Evolutionary conservation across 2,329 filamentous ascomycete species (phyloP).

Genomic region (Verticillium isaacii): DNA sequence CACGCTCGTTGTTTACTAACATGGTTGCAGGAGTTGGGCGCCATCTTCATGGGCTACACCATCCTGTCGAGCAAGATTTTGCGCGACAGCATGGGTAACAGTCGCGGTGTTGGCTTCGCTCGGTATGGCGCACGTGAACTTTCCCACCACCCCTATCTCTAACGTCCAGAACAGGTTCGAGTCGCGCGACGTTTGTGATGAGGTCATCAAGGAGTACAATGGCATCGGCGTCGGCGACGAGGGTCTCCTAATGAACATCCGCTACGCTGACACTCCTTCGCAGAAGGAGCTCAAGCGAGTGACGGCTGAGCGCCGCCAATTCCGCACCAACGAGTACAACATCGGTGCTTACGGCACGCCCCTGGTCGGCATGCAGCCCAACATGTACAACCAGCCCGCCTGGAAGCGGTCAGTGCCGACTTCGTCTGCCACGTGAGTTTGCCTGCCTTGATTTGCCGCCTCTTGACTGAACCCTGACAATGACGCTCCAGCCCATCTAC

Average conservation of each 20-base stretch:
- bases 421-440: conserved; percentile 8
- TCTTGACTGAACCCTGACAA: not conserved
- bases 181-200: conserved; percentile 80
- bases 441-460: not conserved
- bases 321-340: conserved; percentile 94
- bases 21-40: conserved; percentile 59
- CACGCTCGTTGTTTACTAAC: not conserved
- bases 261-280: conserved; percentile 92
- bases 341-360: conserved; percentile 63
- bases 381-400: conserved; percentile 35
- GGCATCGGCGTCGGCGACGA: conserved; percentile 73
- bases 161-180: conserved; percentile 63
- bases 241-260: conserved; percentile 82
- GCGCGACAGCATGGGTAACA: conserved; percentile 84
- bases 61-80: conserved; percentile 95
- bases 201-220: conserved; percentile 83
- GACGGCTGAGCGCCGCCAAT: conserved; percentile 90
- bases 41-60: conserved; percentile 73
- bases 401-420: conserved; percentile 26
- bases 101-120: conserved; percentile 95
- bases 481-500: not conserved
- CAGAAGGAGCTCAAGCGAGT: conserved; percentile 97
- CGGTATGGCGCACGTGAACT: conserved; percentile 53
- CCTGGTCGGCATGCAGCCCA: conserved; percentile 51
- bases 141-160: not conserved